These are phyloP conservation scores for Alternaria infectoria DNA, from an alignment of 2,329 filamentous ascomycete genomes.

Conservation along the genomic window DNA sequence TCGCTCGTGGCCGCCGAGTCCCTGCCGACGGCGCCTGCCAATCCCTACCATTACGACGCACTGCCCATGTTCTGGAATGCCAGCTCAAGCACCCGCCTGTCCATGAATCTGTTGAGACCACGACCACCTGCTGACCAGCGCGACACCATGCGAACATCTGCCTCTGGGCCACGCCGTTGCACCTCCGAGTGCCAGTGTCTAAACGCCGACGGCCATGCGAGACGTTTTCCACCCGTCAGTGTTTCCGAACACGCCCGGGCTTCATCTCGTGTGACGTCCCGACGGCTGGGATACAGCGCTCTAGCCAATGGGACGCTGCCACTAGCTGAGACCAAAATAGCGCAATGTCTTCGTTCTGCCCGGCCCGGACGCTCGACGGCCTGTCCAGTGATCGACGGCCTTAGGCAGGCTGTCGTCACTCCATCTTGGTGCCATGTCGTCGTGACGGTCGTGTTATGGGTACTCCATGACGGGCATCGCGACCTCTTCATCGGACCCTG, in stretches of 20 bases:
- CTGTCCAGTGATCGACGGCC: constrained; percentile 12
- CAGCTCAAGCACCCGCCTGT: not conserved
- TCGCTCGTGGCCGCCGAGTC: constrained; percentile 18
- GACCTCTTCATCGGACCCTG: not conserved
- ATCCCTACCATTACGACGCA: constrained; percentile 23
- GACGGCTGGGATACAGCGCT: not conserved
- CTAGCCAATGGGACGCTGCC: constrained; percentile 6
- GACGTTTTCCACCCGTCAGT: constrained; percentile 6
- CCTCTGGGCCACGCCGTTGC: not conserved
- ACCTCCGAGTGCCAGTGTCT: constrained; percentile 1
- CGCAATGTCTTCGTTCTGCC: constrained; percentile 9
- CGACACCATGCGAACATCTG: not conserved
- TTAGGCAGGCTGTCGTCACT: constrained; percentile 15
- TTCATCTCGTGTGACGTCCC: constrained; percentile 15
- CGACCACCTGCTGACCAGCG: not conserved
- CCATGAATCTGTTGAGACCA: constrained; percentile 1
- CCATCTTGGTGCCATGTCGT: constrained; percentile 10
- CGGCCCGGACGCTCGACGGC: constrained; percentile 8
- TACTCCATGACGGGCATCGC: not conserved
- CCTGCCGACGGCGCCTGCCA: constrained; percentile 23
- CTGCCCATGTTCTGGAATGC: constrained; percentile 31
- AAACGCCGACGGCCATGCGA: constrained; percentile 12
- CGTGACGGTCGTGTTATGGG: not conserved
- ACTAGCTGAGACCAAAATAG: constrained; percentile 15
- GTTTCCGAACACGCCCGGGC: constrained; percentile 13